Evolutionary conservation across 495 filamentous ascomycete species (phyloP), one percentile per base, ranked within the genome.

Genomic region (Cladorrhinum samala): DNA sequence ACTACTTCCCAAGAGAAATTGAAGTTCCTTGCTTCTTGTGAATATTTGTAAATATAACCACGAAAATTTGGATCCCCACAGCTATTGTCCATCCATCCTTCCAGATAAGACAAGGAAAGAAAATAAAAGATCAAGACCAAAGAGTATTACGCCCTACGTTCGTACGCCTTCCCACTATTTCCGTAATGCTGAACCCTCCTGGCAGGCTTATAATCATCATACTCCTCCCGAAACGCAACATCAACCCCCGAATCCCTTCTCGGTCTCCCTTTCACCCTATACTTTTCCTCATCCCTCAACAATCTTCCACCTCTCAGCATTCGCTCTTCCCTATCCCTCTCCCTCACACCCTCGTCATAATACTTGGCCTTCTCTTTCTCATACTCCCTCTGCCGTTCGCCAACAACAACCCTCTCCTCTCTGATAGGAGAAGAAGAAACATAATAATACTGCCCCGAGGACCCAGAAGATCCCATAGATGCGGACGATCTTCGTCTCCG

Each of bases 191-290:
- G n/a, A n/a, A n/a, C n/a, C n/a, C n/a, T n/a, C n/a, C n/a, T n/a
- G n/a, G n/a, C n/a, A n/a, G n/a, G n/a, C n/a, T n/a, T n/a, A n/a
- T n/a, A n/a, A n/a, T n/a, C n/a, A n/a, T n/a, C n/a, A n/a, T 6
- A 33, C 46, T 23, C 27, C 21, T 39, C 39, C 20, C n/a, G 14
- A 20, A 55, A 45, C 39, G 46, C 6, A 44, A 54, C 3, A 14
- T 54, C 52, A 8, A 49, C 33, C 0, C 53, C 53, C 2, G 53
- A 50, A 13, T 55, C 53, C 13, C 53, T 37, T 24, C 45, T 33
- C 11, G 27, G 27, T 11, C 27, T 33, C 11, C 6, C 27, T 11
- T 5, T 5, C 27, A 33, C 11, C 13, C 38, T 13, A 9, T 18
- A 23, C 13, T 27, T 40, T 3, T 50, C 52, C 44, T 16, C 18